A percentile compares a stretch with the other conserved stretches of the same genome.
These are phyloP conservation scores for Heliamphora pulchella DNA, from an alignment of 179 eudicot species.

Conservation along the genomic window DNA sequence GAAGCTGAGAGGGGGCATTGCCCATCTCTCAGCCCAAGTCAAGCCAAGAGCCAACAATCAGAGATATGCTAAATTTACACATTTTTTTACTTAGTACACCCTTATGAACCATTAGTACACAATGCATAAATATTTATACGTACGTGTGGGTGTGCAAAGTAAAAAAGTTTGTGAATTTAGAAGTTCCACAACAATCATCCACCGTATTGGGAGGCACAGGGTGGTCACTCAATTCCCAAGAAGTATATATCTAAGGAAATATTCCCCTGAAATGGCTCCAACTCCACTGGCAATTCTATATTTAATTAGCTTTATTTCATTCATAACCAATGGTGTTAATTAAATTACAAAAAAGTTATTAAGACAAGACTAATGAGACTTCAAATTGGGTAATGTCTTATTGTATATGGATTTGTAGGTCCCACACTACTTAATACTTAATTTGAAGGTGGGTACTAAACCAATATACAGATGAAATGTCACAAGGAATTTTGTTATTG, in stretches of 20 bases:
- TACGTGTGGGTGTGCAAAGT: too few species aligned
- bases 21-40: neutral
- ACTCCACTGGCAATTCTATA: neutral
- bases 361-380: neutral
- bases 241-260: neutral
- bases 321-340: slow-evolving; percentile 11
- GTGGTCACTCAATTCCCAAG: slow-evolving; percentile 12
- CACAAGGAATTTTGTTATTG: neutral
- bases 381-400: slow-evolving; percentile 14
- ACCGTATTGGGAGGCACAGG: neutral
- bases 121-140: too few species aligned
- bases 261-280: neutral
- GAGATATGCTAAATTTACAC: too few species aligned
- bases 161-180: too few species aligned
- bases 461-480: slow-evolving; percentile 9
- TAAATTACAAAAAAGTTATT: neutral
- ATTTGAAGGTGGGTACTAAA: neutral
- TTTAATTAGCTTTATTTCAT: neutral
- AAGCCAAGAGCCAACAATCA: neutral
- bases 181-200: neutral
- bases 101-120: too few species aligned
- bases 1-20: neutral
- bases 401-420: slow-evolving; percentile 6
- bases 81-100: too few species aligned
- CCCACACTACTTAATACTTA: neutral